Evolutionary conservation across 2,329 filamentous ascomycete genomes (phyloP).

Genomic region (Chaetomiaceae sp.): DNA sequence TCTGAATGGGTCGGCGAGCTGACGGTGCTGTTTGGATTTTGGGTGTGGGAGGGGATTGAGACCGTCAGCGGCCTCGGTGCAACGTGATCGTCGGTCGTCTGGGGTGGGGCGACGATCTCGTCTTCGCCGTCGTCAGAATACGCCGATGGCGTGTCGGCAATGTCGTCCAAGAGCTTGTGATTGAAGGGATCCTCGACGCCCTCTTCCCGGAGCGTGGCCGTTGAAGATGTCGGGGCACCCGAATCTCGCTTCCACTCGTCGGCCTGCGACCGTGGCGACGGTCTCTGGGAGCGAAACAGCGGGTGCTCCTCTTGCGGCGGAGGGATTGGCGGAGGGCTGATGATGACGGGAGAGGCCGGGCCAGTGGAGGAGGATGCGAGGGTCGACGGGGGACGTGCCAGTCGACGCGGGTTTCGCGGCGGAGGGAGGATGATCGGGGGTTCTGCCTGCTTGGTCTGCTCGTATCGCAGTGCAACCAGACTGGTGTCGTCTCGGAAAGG

Average conservation of each 20-base stretch:
- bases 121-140: slow-evolving; percentile 29
- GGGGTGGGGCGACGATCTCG: slow-evolving; percentile 7
- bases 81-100: not conserved
- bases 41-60: slow-evolving; percentile 15
- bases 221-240: slow-evolving; percentile 44
- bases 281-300: slow-evolving; percentile 41
- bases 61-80: slow-evolving; percentile 19
- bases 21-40: slow-evolving; percentile 9
- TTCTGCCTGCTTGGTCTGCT: slow-evolving; percentile 54
- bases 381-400: slow-evolving; percentile 27
- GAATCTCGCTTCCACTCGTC: slow-evolving; percentile 54
- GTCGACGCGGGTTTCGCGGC: slow-evolving; percentile 40
- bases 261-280: slow-evolving; percentile 22
- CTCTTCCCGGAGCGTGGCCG: slow-evolving; percentile 38
- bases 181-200: slow-evolving; percentile 24
- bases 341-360: slow-evolving; percentile 25
- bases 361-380: slow-evolving; percentile 19
- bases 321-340: slow-evolving; percentile 35
- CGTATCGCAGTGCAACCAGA: slow-evolving; percentile 56
- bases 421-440: slow-evolving; percentile 51
- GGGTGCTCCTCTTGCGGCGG: slow-evolving; percentile 51
- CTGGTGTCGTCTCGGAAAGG: slow-evolving; percentile 46
- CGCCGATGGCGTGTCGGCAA: slow-evolving; percentile 29
- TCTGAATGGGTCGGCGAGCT: slow-evolving; percentile 10
- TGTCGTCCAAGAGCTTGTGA: slow-evolving; percentile 26